Conservation (phyloP, 495 filamentous ascomycete species). For the Schizothecium vesticola region DNA sequence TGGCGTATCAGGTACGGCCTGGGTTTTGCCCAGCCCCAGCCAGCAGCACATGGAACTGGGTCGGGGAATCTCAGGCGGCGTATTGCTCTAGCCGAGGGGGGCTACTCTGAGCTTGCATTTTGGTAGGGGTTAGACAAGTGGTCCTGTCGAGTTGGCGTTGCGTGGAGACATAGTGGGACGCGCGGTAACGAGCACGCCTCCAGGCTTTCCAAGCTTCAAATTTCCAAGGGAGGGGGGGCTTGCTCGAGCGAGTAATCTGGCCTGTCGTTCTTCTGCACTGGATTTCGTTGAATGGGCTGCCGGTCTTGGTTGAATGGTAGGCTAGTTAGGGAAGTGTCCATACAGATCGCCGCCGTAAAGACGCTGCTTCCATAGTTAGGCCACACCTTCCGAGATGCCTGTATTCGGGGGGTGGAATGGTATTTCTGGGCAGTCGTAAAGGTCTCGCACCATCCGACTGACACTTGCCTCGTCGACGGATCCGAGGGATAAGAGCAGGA, state of each 20-base stretch:
- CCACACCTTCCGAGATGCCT: neutral
- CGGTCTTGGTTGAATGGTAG: neutral
- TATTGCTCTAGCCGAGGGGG: neutral
- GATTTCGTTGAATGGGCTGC: too few relatives aligned
- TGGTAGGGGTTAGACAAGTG: too few relatives aligned
- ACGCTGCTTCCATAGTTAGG: neutral
- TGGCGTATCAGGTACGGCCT: too few relatives aligned
- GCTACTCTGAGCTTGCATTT: too few relatives aligned
- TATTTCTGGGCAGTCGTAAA: neutral
- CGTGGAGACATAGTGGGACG: too few relatives aligned
- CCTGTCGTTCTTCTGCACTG: too few relatives aligned
- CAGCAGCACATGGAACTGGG: neutral
- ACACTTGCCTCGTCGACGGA: neutral
- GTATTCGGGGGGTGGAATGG: neutral
- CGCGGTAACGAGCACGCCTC: too few relatives aligned
- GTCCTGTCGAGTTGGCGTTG: too few relatives aligned
- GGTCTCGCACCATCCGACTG: neutral
- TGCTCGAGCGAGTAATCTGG: too few relatives aligned
- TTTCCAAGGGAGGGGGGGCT: too few relatives aligned
- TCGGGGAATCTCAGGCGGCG: neutral
- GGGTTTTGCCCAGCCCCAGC: neutral
- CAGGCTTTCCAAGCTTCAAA: too few relatives aligned
- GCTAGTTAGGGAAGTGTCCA: neutral
- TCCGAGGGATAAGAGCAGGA: too few relatives aligned
- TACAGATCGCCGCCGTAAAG: neutral